Evolutionary conservation across 345 rosid species (phyloP), one percentile per base, ranked within the genome.

Genomic region (Zanthoxylum bungeanum): DNA sequence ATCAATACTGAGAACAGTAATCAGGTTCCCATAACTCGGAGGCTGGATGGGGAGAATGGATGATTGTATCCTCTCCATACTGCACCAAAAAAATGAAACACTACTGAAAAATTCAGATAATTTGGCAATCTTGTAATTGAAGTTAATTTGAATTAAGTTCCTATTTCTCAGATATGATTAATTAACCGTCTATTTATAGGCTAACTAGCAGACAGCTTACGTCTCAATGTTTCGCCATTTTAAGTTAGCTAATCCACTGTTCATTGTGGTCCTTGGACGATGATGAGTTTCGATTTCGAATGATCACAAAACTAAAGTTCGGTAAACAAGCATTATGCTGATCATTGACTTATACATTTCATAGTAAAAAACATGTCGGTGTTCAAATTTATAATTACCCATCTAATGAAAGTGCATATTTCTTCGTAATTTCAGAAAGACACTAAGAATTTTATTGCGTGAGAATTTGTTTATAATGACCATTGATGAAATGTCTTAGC

Each of bases 1-100:
- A 58, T 80, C 89, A n/a, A 86, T 79, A 69, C 85, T 83, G 30
- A 83, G 82, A 36, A 85, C 64, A 2, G 85, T 77, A 37, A 77
- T 74, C 28, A 71, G 66, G 44, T 73, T 83, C 57, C 87, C 84
- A 28, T 64, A 69, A 39, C 69, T 73, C 37, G 79, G 77, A 14
- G 81, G 68, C 17, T 71, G 76, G 10, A 79, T 51, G 9, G 5
- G 33, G 34, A 33, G 16, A 50, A n/a, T 21, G 19, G 60, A 21
- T 17, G 46, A 33, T 51, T 31, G 36, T 7, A 34, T 34, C 36
- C 82, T 82, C 27, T 47, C 17, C 49, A 44, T 44, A 7, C 6
- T 34, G 36, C 36, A 34, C 36, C 36, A 34, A 34, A 34, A 34
- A 34, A 34, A 34, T 7, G 4, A 3, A 3, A 34, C 28, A 3